Percentiles rank a stretch among this genome's conserved stretches.
Conservation (phyloP, 805 yeast species). For the Pichia exigua region DNA sequence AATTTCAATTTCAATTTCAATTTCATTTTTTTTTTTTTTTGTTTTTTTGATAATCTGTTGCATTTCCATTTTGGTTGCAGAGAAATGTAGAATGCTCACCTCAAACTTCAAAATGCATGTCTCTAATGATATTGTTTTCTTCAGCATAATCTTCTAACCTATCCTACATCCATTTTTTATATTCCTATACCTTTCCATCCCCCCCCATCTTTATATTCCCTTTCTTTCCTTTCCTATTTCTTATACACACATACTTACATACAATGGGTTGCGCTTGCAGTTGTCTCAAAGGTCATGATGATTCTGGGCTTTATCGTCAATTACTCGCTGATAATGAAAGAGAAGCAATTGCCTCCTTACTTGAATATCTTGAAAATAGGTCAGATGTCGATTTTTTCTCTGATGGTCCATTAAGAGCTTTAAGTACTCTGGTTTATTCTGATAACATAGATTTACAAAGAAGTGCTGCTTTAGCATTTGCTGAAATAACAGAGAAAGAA, state of each 20-base stretch:
- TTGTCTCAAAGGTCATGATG: slow-evolving; percentile 34
- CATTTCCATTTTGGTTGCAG: neutral
- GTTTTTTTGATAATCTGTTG: neutral
- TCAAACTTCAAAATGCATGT: neutral
- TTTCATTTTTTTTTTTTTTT: too few relatives aligned
- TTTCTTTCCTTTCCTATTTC: neutral
- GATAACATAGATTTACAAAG: slow-evolving; percentile 93
- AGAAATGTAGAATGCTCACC: neutral
- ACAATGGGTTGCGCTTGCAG: slow-evolving; percentile 51
- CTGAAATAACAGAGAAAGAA: slow-evolving; percentile 95
- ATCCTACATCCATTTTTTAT: neutral
- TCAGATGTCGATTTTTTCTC: slow-evolving; percentile 84
- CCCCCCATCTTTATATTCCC: neutral
- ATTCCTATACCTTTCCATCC: neutral
- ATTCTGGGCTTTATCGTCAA: slow-evolving; percentile 64
- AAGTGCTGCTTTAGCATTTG: slow-evolving; percentile 96
- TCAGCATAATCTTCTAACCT: neutral
- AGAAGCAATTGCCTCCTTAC: slow-evolving; percentile 85
- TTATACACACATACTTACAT: neutral
- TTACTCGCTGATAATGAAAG: slow-evolving; percentile 91
- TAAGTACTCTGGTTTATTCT: slow-evolving; percentile 87
- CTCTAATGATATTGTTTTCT: neutral
- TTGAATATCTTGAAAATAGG: slow-evolving; percentile 84
- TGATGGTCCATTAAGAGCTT: slow-evolving; percentile 79
- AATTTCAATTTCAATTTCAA: too few relatives aligned